Evolutionary conservation across 108 stramenopile genomes (phyloP).

Genomic region (Conticribra guillardii): DNA sequence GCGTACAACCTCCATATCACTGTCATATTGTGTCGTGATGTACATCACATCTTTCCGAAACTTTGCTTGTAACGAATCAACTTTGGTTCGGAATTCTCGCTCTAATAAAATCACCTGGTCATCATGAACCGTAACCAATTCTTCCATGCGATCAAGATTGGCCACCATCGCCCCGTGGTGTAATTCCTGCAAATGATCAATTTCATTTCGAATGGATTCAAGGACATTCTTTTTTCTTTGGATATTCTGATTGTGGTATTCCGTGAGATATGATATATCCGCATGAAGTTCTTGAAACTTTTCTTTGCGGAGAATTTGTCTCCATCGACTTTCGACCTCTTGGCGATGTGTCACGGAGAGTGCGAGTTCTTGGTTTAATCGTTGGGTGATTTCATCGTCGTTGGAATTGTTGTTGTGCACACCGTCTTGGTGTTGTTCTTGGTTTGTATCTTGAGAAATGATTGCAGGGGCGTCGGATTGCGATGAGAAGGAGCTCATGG

Average conservation of each 20-base stretch:
- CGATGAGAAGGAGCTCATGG: too few species aligned
- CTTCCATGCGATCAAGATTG: constrained; percentile 38
- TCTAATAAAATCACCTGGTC: constrained; percentile 37
- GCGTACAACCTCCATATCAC: constrained; percentile 24
- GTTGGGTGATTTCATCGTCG: constrained; percentile 16
- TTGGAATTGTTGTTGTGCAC: too few species aligned
- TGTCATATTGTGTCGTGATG: constrained; percentile 27
- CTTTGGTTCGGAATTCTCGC: constrained; percentile 28
- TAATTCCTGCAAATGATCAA: constrained; percentile 27
- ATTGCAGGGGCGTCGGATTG: too few species aligned
- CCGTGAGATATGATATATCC: constrained; percentile 29
- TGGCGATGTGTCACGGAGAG: constrained; percentile 34
- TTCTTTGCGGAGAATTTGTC: constrained; percentile 44
- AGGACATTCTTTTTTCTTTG: constrained; percentile 31
- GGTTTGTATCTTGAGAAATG: too few species aligned
- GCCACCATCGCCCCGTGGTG: constrained; percentile 35
- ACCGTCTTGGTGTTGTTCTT: too few species aligned
- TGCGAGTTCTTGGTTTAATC: constrained; percentile 42
- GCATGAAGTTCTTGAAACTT: constrained; percentile 47
- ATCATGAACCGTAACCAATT: constrained; percentile 37
- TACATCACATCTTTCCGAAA: constrained; percentile 15
- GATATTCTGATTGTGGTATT: constrained; percentile 43
- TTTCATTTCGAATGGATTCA: constrained; percentile 35
- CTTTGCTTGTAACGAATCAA: constrained; percentile 26
- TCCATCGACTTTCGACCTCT: constrained; percentile 41